These are phyloP conservation scores for Colletotrichum orchidophilum DNA, from an alignment of 2,329 filamentous ascomycete species.

Conservation along the genomic window DNA sequence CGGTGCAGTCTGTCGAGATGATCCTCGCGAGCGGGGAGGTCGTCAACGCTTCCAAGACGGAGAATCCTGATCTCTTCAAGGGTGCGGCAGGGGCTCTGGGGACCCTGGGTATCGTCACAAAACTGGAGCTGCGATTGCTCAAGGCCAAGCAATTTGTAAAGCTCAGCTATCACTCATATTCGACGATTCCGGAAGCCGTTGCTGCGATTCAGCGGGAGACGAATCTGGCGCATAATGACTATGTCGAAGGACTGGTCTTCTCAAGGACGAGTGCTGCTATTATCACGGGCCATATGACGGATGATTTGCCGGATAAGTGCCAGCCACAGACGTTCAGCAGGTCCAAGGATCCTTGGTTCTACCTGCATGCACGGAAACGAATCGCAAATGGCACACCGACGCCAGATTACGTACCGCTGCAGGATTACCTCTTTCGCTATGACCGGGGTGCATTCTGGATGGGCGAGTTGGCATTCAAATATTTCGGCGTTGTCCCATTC, in stretches of 20 bases:
- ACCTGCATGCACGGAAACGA: slow-evolving; percentile 63
- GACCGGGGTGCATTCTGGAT: slow-evolving; percentile 77
- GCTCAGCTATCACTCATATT: slow-evolving; percentile 62
- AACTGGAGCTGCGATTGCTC: slow-evolving; percentile 68
- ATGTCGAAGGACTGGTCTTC: slow-evolving; percentile 76
- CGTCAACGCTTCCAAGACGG: slow-evolving; percentile 60
- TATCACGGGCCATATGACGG: slow-evolving; percentile 66
- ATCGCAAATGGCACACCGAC: slow-evolving; percentile 39
- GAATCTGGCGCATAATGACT: slow-evolving; percentile 60
- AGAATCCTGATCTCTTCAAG: slow-evolving; percentile 68
- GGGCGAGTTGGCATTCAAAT: slow-evolving; percentile 68
- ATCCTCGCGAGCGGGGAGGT: slow-evolving; percentile 70
- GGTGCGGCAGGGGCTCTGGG: slow-evolving; percentile 73
- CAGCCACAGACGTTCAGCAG: slow-evolving; percentile 61
- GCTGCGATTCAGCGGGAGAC: slow-evolving; percentile 56
- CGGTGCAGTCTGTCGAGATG: slow-evolving; percentile 70
- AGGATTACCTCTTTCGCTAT: slow-evolving; percentile 77
- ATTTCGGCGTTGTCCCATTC: slow-evolving; percentile 70
- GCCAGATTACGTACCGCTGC: slow-evolving; percentile 67
- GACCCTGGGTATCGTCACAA: slow-evolving; percentile 72
- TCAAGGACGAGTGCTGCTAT: slow-evolving; percentile 63
- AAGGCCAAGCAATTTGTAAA: slow-evolving; percentile 65
- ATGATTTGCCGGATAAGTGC: slow-evolving; percentile 50
- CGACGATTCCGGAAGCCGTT: slow-evolving; percentile 49
- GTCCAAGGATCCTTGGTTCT: slow-evolving; percentile 76